Conservation (phyloP, 768 basidiomycete genomes). For the Glaciozyma martinii region DNA sequence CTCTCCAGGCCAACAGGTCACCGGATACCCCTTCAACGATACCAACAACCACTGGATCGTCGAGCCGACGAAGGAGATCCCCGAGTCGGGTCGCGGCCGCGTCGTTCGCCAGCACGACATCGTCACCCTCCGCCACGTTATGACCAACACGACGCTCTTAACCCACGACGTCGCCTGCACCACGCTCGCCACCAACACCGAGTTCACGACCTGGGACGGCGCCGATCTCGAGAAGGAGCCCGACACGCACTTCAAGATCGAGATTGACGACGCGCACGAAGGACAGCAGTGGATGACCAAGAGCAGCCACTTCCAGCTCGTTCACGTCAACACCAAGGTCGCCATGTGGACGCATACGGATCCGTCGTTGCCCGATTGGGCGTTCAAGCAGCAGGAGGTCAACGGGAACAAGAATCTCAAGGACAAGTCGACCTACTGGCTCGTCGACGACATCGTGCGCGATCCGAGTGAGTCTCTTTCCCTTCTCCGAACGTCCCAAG, state of each 20-base stretch:
- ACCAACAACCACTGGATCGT: constrained; percentile 94
- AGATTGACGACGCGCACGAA: constrained; percentile 61
- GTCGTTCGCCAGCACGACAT: constrained; percentile 82
- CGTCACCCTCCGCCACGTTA: constrained; percentile 78
- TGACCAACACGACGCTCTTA: constrained; percentile 69
- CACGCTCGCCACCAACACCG: constrained; percentile 94
- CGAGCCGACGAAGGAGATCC: constrained; percentile 87
- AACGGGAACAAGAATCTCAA: constrained; percentile 89
- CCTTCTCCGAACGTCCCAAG: too few species aligned
- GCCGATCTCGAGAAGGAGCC: constrained; percentile 62
- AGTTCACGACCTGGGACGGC: constrained; percentile 85
- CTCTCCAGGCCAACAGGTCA: constrained; percentile 34
- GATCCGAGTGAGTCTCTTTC: constrained; percentile 53
- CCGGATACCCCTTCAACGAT: constrained; percentile 83
- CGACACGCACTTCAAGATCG: constrained; percentile 78
- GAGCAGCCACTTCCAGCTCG: constrained; percentile 79
- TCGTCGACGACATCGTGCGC: constrained; percentile 67
- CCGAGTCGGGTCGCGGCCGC: constrained; percentile 85
- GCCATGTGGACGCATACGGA: constrained; percentile 85
- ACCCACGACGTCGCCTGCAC: constrained; percentile 98
- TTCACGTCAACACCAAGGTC: constrained; percentile 82
- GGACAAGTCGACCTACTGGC: constrained; percentile 81
- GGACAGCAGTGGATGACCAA: constrained; percentile 88
- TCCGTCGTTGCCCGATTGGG: constrained; percentile 82
- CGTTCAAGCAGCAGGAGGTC: constrained; percentile 90